These are phyloP conservation scores for Schizophyllum commune DNA, from an alignment of 1,284 basidiomycete genomes.

Conservation along the genomic window DNA sequence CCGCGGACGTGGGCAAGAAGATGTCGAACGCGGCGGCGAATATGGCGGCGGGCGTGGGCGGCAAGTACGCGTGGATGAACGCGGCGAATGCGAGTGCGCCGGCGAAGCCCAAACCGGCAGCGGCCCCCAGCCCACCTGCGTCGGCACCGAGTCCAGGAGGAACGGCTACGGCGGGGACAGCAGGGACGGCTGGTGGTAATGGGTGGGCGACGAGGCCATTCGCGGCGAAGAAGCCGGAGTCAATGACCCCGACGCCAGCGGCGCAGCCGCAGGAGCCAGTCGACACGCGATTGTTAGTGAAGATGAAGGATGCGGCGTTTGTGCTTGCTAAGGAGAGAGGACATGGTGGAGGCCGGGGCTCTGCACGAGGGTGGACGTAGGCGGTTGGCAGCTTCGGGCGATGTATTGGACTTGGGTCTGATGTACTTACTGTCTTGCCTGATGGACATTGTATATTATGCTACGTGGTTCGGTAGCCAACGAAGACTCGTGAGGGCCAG, in stretches of 20 bases:
- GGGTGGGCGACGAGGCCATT: constrained; percentile 61
- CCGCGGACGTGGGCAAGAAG: constrained; percentile 81
- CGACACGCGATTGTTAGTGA: constrained; percentile 51
- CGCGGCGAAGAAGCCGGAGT: constrained; percentile 34
- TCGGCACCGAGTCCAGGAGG: constrained; percentile 17
- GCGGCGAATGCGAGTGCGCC: constrained; percentile 42
- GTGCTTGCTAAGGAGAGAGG: constrained; percentile 70
- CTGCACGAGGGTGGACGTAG: background rate
- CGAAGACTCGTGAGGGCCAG: too few relatives aligned
- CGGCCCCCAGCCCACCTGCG: constrained; percentile 17
- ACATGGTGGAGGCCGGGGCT: constrained; percentile 67
- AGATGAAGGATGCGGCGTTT: constrained; percentile 72
- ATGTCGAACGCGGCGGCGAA: constrained; percentile 9
- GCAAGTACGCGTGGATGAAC: constrained; percentile 40
- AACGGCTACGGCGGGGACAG: constrained; percentile 24
- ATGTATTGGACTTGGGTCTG: too few relatives aligned
- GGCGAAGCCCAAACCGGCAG: constrained; percentile 34
- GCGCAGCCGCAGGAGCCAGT: constrained; percentile 16
- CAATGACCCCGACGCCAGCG: constrained; percentile 20
- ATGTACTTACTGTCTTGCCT: too few relatives aligned
- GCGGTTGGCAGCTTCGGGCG: too few relatives aligned
- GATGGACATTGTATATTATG: too few relatives aligned
- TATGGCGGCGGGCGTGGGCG: constrained; percentile 7
- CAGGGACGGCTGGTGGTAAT: constrained; percentile 22
- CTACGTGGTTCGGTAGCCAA: too few relatives aligned